Percentiles rank a stretch among this genome's conserved stretches.
Evolutionary conservation across 345 rosid genomes (phyloP).

Genomic region (Sapria himalayana): DNA sequence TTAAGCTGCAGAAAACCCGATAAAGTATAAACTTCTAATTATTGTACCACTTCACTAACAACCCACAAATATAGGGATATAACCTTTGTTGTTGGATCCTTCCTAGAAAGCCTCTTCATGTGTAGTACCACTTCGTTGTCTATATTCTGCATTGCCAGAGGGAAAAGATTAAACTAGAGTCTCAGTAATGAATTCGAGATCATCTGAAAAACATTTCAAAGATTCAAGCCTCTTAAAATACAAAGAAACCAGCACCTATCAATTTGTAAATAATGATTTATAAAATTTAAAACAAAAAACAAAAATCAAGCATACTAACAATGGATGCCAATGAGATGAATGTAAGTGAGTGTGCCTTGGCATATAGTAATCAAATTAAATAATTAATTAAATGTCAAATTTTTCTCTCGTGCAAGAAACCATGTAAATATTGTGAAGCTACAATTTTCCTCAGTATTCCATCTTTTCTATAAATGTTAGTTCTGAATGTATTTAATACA

Average conservation of each 20-base stretch:
- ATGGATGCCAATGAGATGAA: neutral
- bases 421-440: too few species aligned
- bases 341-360: too few species aligned
- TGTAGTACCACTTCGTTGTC: conserved; percentile 71
- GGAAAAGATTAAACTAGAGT: too few species aligned
- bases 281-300: neutral
- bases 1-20: conserved; percentile 46
- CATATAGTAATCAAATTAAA: too few species aligned
- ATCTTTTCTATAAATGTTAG: too few species aligned
- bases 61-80: neutral
- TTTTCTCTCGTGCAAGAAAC: too few species aligned
- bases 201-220: too few species aligned
- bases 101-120: conserved; percentile 69
- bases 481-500: too few species aligned
- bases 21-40: conserved; percentile 1
- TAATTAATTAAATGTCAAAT: too few species aligned
- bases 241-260: neutral
- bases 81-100: conserved; percentile 89
- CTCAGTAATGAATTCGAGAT: too few species aligned
- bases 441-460: too few species aligned
- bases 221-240: neutral
- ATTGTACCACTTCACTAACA: neutral
- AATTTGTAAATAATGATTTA: conserved; percentile 1
- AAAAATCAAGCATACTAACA: neutral
- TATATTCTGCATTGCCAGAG: conserved; percentile 28